These are phyloP conservation scores for Peterozyma xylosa DNA, from an alignment of 805 yeast genomes.

Conservation along the genomic window DNA sequence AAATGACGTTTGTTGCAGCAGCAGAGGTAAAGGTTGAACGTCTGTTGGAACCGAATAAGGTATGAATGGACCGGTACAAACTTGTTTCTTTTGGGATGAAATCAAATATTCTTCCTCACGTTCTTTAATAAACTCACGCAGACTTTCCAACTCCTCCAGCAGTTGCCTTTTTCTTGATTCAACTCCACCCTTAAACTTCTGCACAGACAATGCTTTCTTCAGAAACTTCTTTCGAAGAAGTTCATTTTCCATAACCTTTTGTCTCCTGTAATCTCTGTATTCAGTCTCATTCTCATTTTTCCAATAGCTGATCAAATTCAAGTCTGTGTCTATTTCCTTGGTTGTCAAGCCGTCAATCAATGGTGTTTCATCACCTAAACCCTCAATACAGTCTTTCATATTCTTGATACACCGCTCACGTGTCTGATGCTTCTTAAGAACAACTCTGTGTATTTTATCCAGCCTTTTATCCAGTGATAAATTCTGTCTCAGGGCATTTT, in stretches of 20 bases:
- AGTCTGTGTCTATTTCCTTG: constrained; percentile 3
- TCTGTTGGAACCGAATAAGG: no score
- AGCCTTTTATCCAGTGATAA: not conserved
- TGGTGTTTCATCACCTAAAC: not conserved
- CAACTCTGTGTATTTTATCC: not conserved
- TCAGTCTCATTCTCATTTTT: constrained; percentile 1
- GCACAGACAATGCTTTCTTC: not conserved
- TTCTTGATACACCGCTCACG: not conserved
- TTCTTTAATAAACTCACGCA: constrained; percentile 15
- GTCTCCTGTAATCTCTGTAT: not conserved
- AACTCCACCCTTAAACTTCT: not conserved
- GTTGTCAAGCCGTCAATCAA: not conserved
- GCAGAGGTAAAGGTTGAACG: no score
- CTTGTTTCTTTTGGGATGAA: not conserved
- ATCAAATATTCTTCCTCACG: constrained; percentile 4
- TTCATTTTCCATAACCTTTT: constrained; percentile 1
- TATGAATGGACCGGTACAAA: no score
- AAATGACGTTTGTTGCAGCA: no score
- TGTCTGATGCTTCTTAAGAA: not conserved
- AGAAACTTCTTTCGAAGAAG: no score
- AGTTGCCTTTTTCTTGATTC: constrained; percentile 15
- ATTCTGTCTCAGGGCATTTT: not conserved
- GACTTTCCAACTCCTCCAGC: constrained; percentile 14
- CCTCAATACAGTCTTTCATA: not conserved
- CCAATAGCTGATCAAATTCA: constrained; percentile 5